A percentile compares a stretch with the other conserved stretches of the same genome.
Evolutionary conservation across 202 grass and related monocot species (phyloP).

Genomic region (Elaeis oleifera): DNA sequence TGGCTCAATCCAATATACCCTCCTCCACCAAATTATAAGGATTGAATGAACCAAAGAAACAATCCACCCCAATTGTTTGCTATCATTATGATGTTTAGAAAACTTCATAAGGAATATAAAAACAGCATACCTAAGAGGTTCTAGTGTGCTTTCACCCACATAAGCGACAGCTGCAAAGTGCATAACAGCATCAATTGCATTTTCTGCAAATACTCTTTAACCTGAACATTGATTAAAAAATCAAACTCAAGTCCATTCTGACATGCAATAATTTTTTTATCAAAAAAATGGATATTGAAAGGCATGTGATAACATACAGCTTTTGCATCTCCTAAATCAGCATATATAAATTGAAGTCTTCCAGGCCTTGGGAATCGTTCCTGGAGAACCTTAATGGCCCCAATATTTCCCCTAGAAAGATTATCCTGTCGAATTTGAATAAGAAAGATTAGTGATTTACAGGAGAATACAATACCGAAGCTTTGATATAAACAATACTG

Average conservation of each 20-base stretch:
- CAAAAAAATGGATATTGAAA: background rate
- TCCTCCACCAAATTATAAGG: too few species aligned
- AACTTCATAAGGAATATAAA: too few species aligned
- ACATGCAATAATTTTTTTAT: background rate
- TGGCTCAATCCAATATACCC: too few species aligned
- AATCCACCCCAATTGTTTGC: too few species aligned
- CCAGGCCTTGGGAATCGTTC: slow-evolving; percentile 57
- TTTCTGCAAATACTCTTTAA: slow-evolving; percentile 68
- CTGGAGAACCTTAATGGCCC: slow-evolving; percentile 68
- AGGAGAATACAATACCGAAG: too few species aligned
- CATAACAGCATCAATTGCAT: slow-evolving; percentile 82
- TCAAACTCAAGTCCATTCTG: background rate
- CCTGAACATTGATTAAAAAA: slow-evolving; percentile 32
- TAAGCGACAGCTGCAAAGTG: slow-evolving; percentile 73
- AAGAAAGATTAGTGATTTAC: background rate
- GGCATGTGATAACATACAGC: slow-evolving; percentile 38
- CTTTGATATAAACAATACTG: background rate
- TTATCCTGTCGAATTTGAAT: slow-evolving; percentile 42
- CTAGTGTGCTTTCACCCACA: slow-evolving; percentile 68
- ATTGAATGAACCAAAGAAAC: too few species aligned
- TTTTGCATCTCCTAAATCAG: slow-evolving; percentile 78
- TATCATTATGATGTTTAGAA: too few species aligned
- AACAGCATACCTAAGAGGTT: slow-evolving; percentile 62
- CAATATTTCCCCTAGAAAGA: slow-evolving; percentile 87
- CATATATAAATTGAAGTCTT: slow-evolving; percentile 76